Conservation (phyloP, 805 yeast species). For the Ogataea glucozyma region DNA sequence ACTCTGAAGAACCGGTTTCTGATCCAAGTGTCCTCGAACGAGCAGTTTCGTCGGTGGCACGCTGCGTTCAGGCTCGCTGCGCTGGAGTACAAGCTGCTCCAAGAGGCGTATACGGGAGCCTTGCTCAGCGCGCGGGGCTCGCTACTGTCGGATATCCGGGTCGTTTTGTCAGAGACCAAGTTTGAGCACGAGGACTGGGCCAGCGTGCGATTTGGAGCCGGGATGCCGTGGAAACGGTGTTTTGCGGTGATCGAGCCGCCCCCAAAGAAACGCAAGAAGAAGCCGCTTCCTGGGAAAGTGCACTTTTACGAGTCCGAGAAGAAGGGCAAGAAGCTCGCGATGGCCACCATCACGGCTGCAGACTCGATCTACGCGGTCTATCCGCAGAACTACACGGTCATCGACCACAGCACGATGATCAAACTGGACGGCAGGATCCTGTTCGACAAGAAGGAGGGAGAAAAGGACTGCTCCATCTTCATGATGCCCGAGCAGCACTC, state of each 20-base stretch:
- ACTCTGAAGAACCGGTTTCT: conserved; percentile 87
- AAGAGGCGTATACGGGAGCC: conserved; percentile 97
- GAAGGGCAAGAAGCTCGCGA: conserved; percentile 65
- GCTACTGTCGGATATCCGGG: conserved; percentile 79
- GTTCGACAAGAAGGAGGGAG: conserved; percentile 51
- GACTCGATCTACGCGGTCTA: conserved; percentile 83
- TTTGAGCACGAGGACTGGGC: conserved; percentile 93
- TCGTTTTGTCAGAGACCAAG: conserved; percentile 81
- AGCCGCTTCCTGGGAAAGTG: conserved; percentile 61
- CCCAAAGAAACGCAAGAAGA: conserved; percentile 45
- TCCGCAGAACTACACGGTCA: conserved; percentile 78
- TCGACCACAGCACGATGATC: conserved; percentile 85
- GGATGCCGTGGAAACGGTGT: conserved; percentile 97
- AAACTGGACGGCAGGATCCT: conserved; percentile 82
- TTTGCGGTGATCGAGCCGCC: conserved; percentile 86
- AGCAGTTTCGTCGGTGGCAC: conserved; percentile 73
- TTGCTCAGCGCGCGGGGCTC: conserved; percentile 89
- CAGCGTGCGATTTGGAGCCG: conserved; percentile 90
- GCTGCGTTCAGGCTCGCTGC: conserved; percentile 78
- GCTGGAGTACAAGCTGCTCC: conserved; percentile 79
- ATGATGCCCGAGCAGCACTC: conserved; percentile 84
- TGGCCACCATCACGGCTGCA: conserved; percentile 78
- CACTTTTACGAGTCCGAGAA: conserved; percentile 83
- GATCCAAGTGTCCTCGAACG: conserved; percentile 69
- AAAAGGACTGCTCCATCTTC: conserved; percentile 64